Evolutionary conservation across 2,329 filamentous ascomycete genomes (phyloP), one percentile per base, ranked within the genome.

Genomic region (Cladorrhinum sp.): DNA sequence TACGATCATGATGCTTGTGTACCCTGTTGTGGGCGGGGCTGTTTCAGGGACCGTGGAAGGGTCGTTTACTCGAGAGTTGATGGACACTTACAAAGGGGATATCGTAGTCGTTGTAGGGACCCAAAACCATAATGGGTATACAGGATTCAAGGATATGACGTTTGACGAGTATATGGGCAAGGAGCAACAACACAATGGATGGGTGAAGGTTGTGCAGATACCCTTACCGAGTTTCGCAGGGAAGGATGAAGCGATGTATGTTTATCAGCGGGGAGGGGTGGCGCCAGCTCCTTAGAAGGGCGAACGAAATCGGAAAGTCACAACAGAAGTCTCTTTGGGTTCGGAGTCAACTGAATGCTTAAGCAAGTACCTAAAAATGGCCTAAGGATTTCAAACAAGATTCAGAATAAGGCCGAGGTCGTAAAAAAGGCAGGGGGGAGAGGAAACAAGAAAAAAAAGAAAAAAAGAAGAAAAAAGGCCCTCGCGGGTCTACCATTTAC

Each of bases 51-150:
- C 85, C 53, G 80, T 81, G 0, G 84, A 86, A 13, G 82, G 83
- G 3, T 81, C 80, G 20, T 92, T 92, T 68, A 91, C 88, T 1
- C 79, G 80, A 38, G 76, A 77, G 62, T 76, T 90, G 62, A 73
- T 92, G 62, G 76, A 77, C 58, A 82, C 83, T 18, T 92, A 86
- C 69, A 69, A 76, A 48, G 86, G 87, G 29, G 81, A 87, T 67
- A 85, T 81, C 2, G 78, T 92, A 55, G 84, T 88, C n/a, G 84
- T 90, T 13, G 88, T 88, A 1, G 89, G 89, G 20, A 91, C 89
- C 22, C 88, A 91, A 75, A 92, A 91, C 70, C 74, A 75, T 20
- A 92, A 90, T 71, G 87, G 89, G 1, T 92, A 90, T 70, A 92
- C 89, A 0, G 86, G 82, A 0, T 91, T 92, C 71, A 79, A 77